Evolutionary conservation across 371 early-diverging fungal genomes (phyloP).

Genomic region (Apophysomyces variabilis): DNA sequence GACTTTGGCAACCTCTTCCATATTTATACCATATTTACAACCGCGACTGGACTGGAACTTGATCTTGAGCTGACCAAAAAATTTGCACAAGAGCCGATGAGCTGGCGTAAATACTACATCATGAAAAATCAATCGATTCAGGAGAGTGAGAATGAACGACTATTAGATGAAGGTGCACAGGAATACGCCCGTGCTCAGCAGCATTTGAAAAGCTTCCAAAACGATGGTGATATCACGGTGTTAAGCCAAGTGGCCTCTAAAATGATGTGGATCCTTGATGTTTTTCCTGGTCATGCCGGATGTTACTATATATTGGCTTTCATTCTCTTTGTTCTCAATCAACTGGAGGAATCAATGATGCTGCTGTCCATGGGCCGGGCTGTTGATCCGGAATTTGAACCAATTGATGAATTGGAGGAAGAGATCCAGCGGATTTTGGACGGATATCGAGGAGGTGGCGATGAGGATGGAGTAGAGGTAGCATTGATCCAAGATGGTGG

Average conservation of each 20-base stretch:
- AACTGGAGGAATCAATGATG: slow-evolving; percentile 53
- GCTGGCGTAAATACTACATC: slow-evolving; percentile 54
- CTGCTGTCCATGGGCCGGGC: slow-evolving; percentile 54
- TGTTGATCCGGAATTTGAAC: slow-evolving; percentile 56
- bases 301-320: slow-evolving; percentile 62
- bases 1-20: slow-evolving; percentile 65
- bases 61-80: slow-evolving; percentile 42
- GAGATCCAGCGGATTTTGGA: slow-evolving; percentile 50
- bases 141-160: slow-evolving; percentile 34
- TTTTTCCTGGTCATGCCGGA: slow-evolving; percentile 59
- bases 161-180: slow-evolving; percentile 47
- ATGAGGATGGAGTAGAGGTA: slow-evolving; percentile 25
- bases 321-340: slow-evolving; percentile 55
- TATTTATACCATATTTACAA: slow-evolving; percentile 47
- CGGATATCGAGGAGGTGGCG: slow-evolving; percentile 42
- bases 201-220: slow-evolving; percentile 48
- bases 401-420: slow-evolving; percentile 53
- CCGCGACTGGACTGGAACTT: slow-evolving; percentile 53
- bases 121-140: slow-evolving; percentile 34
- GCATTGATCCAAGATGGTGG: slow-evolving; percentile 45
- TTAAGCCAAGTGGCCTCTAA: slow-evolving; percentile 53
- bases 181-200: slow-evolving; percentile 50
- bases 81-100: slow-evolving; percentile 43
- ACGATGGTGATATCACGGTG: slow-evolving; percentile 45
- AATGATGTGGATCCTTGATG: slow-evolving; percentile 58